Base-by-base conservation (phyloP, 495 filamentous ascomycete species). In the Collariella sp. region DNA sequence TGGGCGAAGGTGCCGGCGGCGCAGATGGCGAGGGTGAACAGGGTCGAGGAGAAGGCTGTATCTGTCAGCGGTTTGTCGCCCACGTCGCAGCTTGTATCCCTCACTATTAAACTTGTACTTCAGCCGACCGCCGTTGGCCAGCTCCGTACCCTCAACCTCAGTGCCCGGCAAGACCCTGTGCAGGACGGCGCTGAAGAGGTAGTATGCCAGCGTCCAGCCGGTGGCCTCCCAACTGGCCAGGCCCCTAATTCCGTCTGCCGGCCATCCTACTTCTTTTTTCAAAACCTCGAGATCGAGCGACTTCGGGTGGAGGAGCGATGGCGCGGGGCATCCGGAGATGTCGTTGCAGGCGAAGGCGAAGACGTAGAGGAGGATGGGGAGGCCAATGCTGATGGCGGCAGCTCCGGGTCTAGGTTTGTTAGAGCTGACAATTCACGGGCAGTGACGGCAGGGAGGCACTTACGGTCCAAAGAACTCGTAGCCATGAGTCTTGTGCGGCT, bases 391-490 rank as follows among this genome's bases (percentile, higher is more conserved):
- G 52, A 95, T 84, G 40, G 69, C 80, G 40, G 83, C 75, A 12
- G 86, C 86, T 42, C 90, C 91, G 49, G 83, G 72, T 18, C 93
- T 96, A n/a, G 18, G 7, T 1, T 15, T 38, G 48, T 44, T 11
- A 55, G 23, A 16, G 3, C 11, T 31, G 11, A 6, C 26, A 39
- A n/a, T n/a, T 2, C 16, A 5, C 15, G 23, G 6, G 40, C 26
- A 26, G 9, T 49, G 33, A 19, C 20, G 31, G n/a, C 34, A 33
- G 9, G 4, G 13, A 24, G 35, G 26, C 42, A 85, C 89, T 74
- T 79, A 95, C 90, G 89, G 90, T 60, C 90, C 90, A 59, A 78
- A 78, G 60, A 96, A 95, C 59, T 93, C 87, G 70, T 94, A 95
- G 54, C 83, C 78, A 56, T 64, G 64, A 1, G 46, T 13, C 29